Percentiles rank a stretch among this genome's conserved stretches.
These are phyloP conservation scores for Claviceps sp. DNA, from an alignment of 2,329 filamentous ascomycete species.

Conservation along the genomic window DNA sequence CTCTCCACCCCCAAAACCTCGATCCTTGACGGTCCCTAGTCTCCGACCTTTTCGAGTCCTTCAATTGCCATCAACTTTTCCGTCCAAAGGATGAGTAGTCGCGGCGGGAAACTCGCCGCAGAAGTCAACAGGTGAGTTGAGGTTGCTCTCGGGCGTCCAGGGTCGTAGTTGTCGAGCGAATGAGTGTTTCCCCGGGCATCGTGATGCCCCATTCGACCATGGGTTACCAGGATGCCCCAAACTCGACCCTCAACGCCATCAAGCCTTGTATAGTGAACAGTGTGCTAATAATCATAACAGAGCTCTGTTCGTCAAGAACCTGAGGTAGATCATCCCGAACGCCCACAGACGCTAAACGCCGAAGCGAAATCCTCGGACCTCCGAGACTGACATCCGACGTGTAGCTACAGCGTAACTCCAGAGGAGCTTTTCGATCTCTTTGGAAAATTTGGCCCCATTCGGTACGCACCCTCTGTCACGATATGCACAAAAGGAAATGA, in stretches of 20 bases:
- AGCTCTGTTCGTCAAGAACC: constrained; percentile 99
- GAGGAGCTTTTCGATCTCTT: constrained; percentile 98
- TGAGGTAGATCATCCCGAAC: constrained; percentile 51
- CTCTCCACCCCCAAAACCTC: constrained; percentile 13
- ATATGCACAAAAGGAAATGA: neutral
- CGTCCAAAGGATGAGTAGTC: constrained; percentile 85
- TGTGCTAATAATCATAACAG: constrained; percentile 35
- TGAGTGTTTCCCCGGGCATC: neutral
- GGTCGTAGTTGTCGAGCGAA: constrained; percentile 1
- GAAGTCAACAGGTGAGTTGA: constrained; percentile 85
- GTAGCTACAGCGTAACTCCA: constrained; percentile 94
- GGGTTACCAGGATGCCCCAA: neutral
- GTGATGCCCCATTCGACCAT: neutral
- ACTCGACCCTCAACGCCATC: neutral
- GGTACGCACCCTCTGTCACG: constrained; percentile 42
- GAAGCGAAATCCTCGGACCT: neutral
- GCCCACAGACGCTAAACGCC: neutral
- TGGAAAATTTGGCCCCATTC: constrained; percentile 90
- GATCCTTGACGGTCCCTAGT: constrained; percentile 5
- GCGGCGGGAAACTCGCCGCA: constrained; percentile 91
- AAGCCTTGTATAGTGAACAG: neutral
- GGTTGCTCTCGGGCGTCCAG: constrained; percentile 7
- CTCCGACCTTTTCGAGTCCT: constrained; percentile 16
- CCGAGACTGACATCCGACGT: constrained; percentile 13
- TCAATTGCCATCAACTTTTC: constrained; percentile 16